phyloP scores from a whole-genome alignment of 495 filamentous ascomycete species.

The Hypoxylon lienhwacheense region DNA sequence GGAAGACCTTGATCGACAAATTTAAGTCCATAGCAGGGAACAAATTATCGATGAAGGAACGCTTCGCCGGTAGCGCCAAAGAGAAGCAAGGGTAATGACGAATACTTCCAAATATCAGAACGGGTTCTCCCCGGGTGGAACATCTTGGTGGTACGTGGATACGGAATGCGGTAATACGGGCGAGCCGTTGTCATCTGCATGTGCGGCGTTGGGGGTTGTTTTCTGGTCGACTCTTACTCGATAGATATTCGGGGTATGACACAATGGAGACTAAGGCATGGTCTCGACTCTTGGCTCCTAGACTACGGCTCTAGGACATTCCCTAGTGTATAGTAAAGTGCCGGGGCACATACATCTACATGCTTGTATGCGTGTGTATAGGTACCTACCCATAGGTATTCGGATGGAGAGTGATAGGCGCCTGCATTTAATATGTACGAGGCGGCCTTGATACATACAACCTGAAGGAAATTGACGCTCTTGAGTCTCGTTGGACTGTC shows the following conservation, averaged over 20 bases:
- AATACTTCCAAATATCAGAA: background rate
- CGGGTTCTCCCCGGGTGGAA: slow-evolving; percentile 1
- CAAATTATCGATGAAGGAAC: slow-evolving; percentile 55
- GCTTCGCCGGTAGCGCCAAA: slow-evolving; percentile 37
- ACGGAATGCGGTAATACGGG: slow-evolving; percentile 22
- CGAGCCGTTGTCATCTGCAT: slow-evolving; percentile 26
- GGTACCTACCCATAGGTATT: too few relatives aligned
- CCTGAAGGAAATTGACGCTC: background rate
- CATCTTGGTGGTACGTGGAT: slow-evolving; percentile 11
- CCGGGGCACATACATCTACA: slow-evolving; percentile 1
- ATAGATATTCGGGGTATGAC: slow-evolving; percentile 6
- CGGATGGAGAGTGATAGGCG: background rate
- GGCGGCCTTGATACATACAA: background rate
- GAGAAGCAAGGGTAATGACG: slow-evolving; percentile 26
- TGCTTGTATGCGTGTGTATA: slow-evolving; percentile 2
- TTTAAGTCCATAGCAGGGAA: slow-evolving; percentile 74
- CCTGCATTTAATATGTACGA: background rate
- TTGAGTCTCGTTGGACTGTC: background rate
- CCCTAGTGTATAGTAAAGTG: slow-evolving; percentile 19
- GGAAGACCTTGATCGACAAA: slow-evolving; percentile 69
- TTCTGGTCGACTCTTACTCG: slow-evolving; percentile 4
- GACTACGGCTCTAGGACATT: slow-evolving; percentile 8
- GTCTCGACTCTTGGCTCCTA: slow-evolving; percentile 11
- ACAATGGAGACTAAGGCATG: slow-evolving; percentile 3
- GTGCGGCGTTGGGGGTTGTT: slow-evolving; percentile 26